A percentile compares a stretch with the other conserved stretches of the same genome.
phyloP scores from a whole-genome alignment of 176 grass and related monocot species.

The Cenchrus fungigraminus region DNA sequence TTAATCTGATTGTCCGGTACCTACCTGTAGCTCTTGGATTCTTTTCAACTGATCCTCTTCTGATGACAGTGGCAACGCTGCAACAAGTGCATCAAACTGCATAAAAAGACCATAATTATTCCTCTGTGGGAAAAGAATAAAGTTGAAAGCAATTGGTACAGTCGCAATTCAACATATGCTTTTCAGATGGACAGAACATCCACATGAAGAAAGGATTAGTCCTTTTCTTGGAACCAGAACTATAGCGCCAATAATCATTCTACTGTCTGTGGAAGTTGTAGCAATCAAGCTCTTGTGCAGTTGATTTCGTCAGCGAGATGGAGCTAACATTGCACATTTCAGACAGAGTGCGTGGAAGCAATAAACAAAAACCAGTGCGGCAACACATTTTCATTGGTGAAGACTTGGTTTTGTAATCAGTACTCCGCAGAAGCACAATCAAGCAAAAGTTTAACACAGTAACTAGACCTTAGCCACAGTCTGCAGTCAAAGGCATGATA shows the following conservation, averaged over 20 bases:
- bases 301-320: background rate
- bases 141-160: background rate
- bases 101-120: slow-evolving; percentile 17
- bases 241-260: background rate
- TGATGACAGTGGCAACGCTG: slow-evolving; percentile 73
- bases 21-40: slow-evolving; percentile 86
- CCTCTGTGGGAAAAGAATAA: background rate
- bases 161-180: background rate
- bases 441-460: background rate
- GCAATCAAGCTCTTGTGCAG: background rate
- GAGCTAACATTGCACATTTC: background rate
- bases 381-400: background rate
- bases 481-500: background rate
- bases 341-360: background rate
- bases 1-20: background rate
- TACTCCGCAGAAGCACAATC: background rate
- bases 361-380: background rate
- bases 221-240: background rate
- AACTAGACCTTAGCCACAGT: background rate
- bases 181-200: background rate
- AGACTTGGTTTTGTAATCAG: background rate
- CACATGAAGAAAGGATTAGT: background rate
- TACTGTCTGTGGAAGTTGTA: background rate
- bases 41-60: slow-evolving; percentile 86
- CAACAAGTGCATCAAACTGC: slow-evolving; percentile 90